These are phyloP conservation scores for Croton laevigatus DNA, from an alignment of 441 rosid species.

Conservation along the genomic window DNA sequence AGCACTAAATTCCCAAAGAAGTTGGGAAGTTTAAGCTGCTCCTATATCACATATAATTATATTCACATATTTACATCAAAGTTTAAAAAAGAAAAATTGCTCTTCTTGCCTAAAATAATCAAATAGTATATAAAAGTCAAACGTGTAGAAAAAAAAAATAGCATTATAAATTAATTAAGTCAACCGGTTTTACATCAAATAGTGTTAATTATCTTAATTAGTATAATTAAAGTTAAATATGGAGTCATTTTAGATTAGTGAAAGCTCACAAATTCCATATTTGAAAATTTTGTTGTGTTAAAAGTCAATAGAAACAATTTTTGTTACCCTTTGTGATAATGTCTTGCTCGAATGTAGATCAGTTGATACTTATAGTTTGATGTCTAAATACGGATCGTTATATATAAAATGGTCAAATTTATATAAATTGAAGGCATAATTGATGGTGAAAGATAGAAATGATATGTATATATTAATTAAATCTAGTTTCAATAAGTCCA, in stretches of 20 bases:
- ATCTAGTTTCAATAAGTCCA: background rate
- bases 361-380: no score
- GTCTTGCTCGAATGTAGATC: no score
- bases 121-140: background rate
- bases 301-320: no score
- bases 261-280: no score
- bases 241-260: no score
- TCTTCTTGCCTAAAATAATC: background rate
- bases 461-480: background rate
- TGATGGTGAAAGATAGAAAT: no score
- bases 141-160: background rate
- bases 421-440: background rate
- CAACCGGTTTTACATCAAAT: conserved; percentile 19
- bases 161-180: background rate
- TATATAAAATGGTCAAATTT: background rate
- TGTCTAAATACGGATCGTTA: no score
- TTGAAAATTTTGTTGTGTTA: no score
- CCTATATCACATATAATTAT: background rate
- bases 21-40: conserved; percentile 32
- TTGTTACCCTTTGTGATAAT: no score
- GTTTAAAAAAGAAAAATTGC: background rate
- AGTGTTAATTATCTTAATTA: no score
- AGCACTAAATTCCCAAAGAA: conserved; percentile 25
- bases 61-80: background rate
- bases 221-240: no score